Base-by-base conservation (phyloP, 345 rosid genomes). In the Turnera subulata region DNA sequence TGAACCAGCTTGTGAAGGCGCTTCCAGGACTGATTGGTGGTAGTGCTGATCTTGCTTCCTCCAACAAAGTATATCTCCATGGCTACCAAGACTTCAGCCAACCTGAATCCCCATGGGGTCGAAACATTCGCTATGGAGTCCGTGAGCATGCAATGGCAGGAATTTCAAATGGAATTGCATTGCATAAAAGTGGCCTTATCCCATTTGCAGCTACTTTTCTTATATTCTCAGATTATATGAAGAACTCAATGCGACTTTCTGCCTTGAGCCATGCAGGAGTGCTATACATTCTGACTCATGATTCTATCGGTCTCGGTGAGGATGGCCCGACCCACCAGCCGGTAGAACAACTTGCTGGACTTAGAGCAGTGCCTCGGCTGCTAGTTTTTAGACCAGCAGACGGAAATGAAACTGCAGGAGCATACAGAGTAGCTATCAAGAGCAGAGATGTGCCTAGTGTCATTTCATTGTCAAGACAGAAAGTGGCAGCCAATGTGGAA, bases 251-350 rank as follows among this genome's bases (percentile, higher is more conserved):
- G 20, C 56, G 71, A 12, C 66, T 73, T 20, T 73, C 76, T 60
- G 78, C 78, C 51, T 45, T 77, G 17, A 55, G 76, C 50, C 65
- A 66, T 3, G 75, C 78, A 1, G 67, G 78, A 64, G 76, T 73
- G 7, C 60, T 77, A 58, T 70, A 66, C 10, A 19, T 66, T 35
- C 53, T 77, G 76, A 73, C 78, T 16, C 76, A 77, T 15, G 78
- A 77, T 25, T 77, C 71, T 11, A 70, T 73, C 6, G 78, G 78
- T 50, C 68, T 70, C 2, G 76, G 81, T 18, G 78, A 77, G 65
- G 76, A 77, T 53, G 78, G 76, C 11, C 81, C 73, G 6, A 77
- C 76, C 35, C 76, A 77, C 46, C 78, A 77, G 67, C 76, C 76
- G 11, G 51, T 73, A 17, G 78, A 77, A 53, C 76, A 77, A 25